Evolutionary conservation across 306 rosid species (phyloP), one percentile per base, ranked within the genome.

Genomic region (Medicago arabica): DNA sequence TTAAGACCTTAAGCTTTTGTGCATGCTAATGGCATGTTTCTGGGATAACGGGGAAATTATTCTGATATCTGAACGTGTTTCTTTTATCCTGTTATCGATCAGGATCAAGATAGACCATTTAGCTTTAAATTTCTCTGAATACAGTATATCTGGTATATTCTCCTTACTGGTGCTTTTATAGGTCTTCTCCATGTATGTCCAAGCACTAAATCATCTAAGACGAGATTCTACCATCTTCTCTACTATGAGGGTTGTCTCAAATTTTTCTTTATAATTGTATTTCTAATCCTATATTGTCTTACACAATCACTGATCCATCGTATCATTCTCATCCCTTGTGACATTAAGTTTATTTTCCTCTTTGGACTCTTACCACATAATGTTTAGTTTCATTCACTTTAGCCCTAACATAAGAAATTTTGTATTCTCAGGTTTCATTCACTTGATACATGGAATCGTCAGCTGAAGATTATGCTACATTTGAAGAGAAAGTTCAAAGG

Each of bases 401-500:
- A 2, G 9, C 18, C 3, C 49, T 62, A 38, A 28, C 60, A 19
- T 75, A 71, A 25, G 12, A 25, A 50, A 13, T 47, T 74, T 55
- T 16, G 61, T 69, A 17, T 70, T 78, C 50, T 51, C 68, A 89
- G 91, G 75, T 71, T 59, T 77, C 69, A 16, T 43, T 71, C 55
- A 7, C 70, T 31, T 58, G 43, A 53, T 28, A 58, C 62, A 89
- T 91, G 97, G 90, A 57, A 16, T 80, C 95, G 18, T 36, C 82
- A 38, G 69, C 38, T 4, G 84, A 83, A 62, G 85, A 86, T 43
- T 88, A 82, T 83, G 84, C 87, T 65, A 87, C 87, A 44, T 92
- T 94, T 75, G 78, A 86, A 75, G 87, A 90, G 81, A 90, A 81
- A 80, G 90, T 86, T 41, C 78, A 71, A 69, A 80, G 91, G 53